phyloP scores from a whole-genome alignment of 140 eudicot species.

The Anethum foeniculum region DNA sequence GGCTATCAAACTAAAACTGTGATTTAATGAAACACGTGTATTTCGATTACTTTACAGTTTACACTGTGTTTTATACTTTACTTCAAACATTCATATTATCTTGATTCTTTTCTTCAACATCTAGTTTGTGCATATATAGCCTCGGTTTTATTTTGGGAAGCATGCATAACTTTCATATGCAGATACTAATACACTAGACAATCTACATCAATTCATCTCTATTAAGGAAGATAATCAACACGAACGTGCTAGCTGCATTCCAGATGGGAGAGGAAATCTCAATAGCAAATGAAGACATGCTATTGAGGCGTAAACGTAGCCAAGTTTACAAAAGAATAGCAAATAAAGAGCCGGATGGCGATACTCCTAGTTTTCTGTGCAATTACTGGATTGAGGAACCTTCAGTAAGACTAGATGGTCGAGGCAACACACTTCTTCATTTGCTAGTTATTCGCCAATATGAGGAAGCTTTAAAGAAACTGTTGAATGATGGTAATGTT shows the following conservation, averaged over 20 bases:
- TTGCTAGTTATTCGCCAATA: not conserved
- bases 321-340: not conserved
- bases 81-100: not conserved
- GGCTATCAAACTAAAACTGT: not conserved
- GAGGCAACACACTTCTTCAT: constrained; percentile 15
- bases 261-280: not conserved
- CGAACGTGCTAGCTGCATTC: not conserved
- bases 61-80: not conserved
- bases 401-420: not conserved
- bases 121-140: not conserved
- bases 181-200: not conserved
- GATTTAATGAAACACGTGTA: not conserved
- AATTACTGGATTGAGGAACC: constrained; percentile 10
- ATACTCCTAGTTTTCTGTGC: not conserved
- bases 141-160: not conserved
- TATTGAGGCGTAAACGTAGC: not conserved
- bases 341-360: not conserved
- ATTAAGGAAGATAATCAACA: not conserved
- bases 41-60: not conserved
- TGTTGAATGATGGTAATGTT: not conserved
- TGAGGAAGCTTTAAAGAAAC: not conserved
- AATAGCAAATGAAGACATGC: not conserved
- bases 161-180: not conserved
- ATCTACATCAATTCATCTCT: not conserved
- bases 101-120: not conserved